phyloP scores from a whole-genome alignment of 192 early-diverging fungal genomes.

The Rhizophagus sp. region DNA sequence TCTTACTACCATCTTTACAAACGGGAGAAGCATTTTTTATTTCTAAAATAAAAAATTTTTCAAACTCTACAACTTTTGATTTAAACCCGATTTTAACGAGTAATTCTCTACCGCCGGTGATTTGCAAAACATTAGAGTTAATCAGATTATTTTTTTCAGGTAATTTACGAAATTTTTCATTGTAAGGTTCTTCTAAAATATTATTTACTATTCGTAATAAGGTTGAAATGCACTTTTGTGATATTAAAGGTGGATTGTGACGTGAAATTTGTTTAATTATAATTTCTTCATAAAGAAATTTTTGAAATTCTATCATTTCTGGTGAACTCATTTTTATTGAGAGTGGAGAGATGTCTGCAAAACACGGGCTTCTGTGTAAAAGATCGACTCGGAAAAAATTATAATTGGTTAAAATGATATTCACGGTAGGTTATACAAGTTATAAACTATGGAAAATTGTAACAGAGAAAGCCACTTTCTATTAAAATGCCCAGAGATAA shows the following conservation, averaged over 20 bases:
- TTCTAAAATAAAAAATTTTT: background rate
- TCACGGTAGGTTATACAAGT: too few relatives aligned
- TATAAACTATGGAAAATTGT: too few relatives aligned
- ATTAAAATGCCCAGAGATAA: too few relatives aligned
- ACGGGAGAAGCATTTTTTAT: background rate
- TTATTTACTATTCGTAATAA: background rate
- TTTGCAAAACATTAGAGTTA: background rate
- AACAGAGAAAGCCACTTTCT: too few relatives aligned
- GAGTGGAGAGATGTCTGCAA: background rate
- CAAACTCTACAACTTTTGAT: background rate
- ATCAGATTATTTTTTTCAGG: background rate
- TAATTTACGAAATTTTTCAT: slow-evolving; percentile 6
- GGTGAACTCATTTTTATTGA: background rate
- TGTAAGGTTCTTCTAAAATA: background rate
- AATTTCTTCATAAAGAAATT: background rate
- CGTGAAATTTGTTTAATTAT: slow-evolving; percentile 15
- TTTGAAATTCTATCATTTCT: background rate
- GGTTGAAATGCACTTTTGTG: background rate
- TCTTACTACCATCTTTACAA: background rate
- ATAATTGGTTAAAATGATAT: too few relatives aligned
- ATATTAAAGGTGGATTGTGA: background rate
- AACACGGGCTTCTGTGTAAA: background rate
- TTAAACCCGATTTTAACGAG: background rate
- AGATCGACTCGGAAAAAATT: too few relatives aligned
- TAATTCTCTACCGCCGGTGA: background rate